These are phyloP conservation scores for Bipolaris zeicola DNA, from an alignment of 2,329 filamentous ascomycete genomes.

Conservation along the genomic window DNA sequence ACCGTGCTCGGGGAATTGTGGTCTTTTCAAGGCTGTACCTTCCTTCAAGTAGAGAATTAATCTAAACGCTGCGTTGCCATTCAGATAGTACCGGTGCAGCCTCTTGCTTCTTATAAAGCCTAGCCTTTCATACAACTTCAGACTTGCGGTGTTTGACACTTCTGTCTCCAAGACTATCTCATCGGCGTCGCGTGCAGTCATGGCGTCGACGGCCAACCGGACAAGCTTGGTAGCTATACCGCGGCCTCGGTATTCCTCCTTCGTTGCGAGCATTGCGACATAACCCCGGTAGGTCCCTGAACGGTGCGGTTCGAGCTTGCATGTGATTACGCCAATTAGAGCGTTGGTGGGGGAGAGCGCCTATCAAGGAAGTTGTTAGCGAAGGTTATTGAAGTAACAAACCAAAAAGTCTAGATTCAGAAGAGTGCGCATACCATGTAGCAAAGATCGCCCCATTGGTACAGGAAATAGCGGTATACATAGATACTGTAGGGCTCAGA, in stretches of 20 bases:
- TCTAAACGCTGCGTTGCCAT: slow-evolving; percentile 92
- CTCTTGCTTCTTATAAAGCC: slow-evolving; percentile 93
- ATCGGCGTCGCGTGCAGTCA: slow-evolving; percentile 82
- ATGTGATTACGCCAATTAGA: slow-evolving; percentile 89
- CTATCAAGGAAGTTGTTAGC: slow-evolving; percentile 18
- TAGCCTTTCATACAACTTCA: slow-evolving; percentile 89
- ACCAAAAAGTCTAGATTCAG: background rate
- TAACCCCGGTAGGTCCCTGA: slow-evolving; percentile 89
- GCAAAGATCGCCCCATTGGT: slow-evolving; percentile 97
- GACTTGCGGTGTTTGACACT: slow-evolving; percentile 85
- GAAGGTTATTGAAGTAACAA: background rate
- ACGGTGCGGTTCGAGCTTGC: slow-evolving; percentile 89
- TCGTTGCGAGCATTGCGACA: slow-evolving; percentile 97
- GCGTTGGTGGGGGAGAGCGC: slow-evolving; percentile 51
- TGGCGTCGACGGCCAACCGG: slow-evolving; percentile 86
- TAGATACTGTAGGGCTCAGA: slow-evolving; percentile 99
- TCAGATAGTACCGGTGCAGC: slow-evolving; percentile 92
- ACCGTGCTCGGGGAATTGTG: slow-evolving; percentile 15
- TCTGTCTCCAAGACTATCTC: slow-evolving; percentile 97
- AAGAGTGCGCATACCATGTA: slow-evolving; percentile 70
- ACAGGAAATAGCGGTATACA: slow-evolving; percentile 96
- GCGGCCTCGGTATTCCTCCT: slow-evolving; percentile 75
- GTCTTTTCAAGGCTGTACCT: slow-evolving; percentile 42
- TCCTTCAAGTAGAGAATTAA: slow-evolving; percentile 78
- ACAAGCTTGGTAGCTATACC: slow-evolving; percentile 88